These are phyloP conservation scores for Paramecium tetraurelia DNA, from an alignment of 73 alveolate species.

Conservation along the genomic window DNA sequence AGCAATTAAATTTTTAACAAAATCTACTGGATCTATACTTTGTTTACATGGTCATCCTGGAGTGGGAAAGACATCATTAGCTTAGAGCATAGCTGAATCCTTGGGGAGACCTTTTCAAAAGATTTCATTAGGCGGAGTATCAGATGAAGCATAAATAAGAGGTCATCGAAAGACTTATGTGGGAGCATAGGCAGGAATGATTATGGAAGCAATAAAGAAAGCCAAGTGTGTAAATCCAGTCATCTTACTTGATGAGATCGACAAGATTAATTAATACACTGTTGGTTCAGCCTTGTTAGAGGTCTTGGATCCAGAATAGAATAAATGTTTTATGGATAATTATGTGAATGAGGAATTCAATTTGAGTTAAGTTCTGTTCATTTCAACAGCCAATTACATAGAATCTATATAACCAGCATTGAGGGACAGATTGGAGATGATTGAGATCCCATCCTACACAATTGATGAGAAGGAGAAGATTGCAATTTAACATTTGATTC, in stretches of 20 bases:
- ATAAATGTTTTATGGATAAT: conserved; percentile 87
- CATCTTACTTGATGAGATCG: conserved; percentile 95
- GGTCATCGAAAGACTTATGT: conserved; percentile 97
- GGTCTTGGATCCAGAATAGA: conserved; percentile 92
- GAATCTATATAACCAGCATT: conserved; percentile 88
- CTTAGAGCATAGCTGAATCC: conserved; percentile 89
- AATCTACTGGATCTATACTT: conserved; percentile 77
- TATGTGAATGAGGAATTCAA: conserved; percentile 84
- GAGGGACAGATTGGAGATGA: conserved; percentile 93
- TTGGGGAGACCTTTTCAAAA: conserved; percentile 91
- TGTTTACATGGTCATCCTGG: conserved; percentile 97
- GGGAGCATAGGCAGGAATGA: conserved; percentile 94
- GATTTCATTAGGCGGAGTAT: conserved; percentile 91
- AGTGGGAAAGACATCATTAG: conserved; percentile 96
- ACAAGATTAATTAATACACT: conserved; percentile 86
- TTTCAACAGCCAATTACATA: conserved; percentile 85
- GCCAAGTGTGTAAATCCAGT: conserved; percentile 90
- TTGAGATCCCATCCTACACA: conserved; percentile 84
- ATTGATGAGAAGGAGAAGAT: conserved; percentile 83
- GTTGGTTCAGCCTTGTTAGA: conserved; percentile 94
- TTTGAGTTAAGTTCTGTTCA: conserved; percentile 80
- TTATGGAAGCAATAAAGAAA: conserved; percentile 82
- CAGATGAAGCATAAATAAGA: conserved; percentile 95
- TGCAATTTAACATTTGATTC: conserved; percentile 81
- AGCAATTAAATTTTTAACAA: conserved; percentile 78